Conservation (phyloP, 768 basidiomycete species). For the Cyclocybe cylindracea region DNA sequence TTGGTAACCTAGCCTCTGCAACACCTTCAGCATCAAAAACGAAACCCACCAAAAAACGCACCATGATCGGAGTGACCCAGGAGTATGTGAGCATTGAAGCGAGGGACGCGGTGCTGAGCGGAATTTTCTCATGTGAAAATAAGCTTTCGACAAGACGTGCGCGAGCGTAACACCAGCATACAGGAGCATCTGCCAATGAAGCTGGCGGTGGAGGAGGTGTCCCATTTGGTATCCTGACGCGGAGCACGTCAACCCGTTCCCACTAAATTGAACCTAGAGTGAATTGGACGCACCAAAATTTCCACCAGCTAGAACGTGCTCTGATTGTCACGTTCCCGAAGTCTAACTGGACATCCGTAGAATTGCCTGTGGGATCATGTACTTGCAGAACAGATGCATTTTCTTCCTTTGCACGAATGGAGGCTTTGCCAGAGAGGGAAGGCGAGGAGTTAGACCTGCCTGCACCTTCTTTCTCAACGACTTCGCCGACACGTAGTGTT, state of each 20-base stretch:
- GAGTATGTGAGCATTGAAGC: conserved; percentile 62
- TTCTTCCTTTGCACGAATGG: too few relatives aligned
- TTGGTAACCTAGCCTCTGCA: conserved; percentile 65
- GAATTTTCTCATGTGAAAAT: conserved; percentile 42
- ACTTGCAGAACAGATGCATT: too few relatives aligned
- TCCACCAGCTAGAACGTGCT: conserved; percentile 51
- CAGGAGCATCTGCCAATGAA: conserved; percentile 56
- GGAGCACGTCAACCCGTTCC: not conserved
- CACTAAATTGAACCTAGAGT: not conserved
- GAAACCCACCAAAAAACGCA: conserved; percentile 10
- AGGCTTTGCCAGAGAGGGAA: not conserved
- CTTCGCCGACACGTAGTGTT: not conserved
- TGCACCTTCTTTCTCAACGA: too few relatives aligned
- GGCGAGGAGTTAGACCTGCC: not conserved
- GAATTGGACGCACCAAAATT: conserved; percentile 46
- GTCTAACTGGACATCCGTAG: conserved; percentile 36
- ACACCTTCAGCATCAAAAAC: not conserved
- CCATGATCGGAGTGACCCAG: conserved; percentile 68
- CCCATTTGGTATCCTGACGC: conserved; percentile 55
- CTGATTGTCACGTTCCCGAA: conserved; percentile 38
- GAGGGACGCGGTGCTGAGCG: conserved; percentile 57
- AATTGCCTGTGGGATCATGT: too few relatives aligned
- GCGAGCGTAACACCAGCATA: conserved; percentile 17
- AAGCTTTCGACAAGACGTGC: not conserved
- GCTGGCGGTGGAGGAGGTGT: conserved; percentile 57